A percentile compares a stretch with the other conserved stretches of the same genome.
phyloP scores from a whole-genome alignment of 169 alveolate species.

The Theileria annulata region DNA sequence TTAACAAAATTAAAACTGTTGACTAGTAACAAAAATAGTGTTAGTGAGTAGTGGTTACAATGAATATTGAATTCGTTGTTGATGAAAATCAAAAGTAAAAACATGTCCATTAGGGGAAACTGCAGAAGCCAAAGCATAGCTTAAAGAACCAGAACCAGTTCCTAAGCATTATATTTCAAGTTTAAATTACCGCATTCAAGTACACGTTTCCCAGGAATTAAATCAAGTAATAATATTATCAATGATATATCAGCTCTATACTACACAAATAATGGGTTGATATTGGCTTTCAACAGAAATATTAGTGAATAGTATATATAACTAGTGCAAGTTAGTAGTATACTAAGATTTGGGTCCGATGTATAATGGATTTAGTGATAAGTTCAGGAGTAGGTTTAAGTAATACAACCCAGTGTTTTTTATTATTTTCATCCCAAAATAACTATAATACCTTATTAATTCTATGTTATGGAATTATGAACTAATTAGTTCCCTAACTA shows the following conservation, averaged over 20 bases:
- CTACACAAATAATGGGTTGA: not conserved
- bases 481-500: not conserved
- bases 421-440: constrained; percentile 51
- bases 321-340: not conserved
- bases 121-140: constrained; percentile 81
- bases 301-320: not conserved
- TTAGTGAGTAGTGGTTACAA: not conserved
- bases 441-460: constrained; percentile 29
- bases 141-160: constrained; percentile 90
- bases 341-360: constrained; percentile 85
- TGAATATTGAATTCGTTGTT: constrained; percentile 13
- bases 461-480: not conserved
- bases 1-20: constrained; percentile 28
- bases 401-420: constrained; percentile 68
- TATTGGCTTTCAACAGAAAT: not conserved
- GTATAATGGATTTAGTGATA: constrained; percentile 73
- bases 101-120: constrained; percentile 84
- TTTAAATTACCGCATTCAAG: constrained; percentile 81
- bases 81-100: constrained; percentile 86
- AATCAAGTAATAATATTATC: constrained; percentile 81
- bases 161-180: constrained; percentile 40
- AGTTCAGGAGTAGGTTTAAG: constrained; percentile 80
- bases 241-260: constrained; percentile 89
- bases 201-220: constrained; percentile 84
- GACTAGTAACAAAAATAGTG: not conserved